A percentile compares a stretch with the other conserved stretches of the same genome.
These are phyloP conservation scores for Camelina hispida DNA, from an alignment of 345 rosid genomes.

Conservation along the genomic window DNA sequence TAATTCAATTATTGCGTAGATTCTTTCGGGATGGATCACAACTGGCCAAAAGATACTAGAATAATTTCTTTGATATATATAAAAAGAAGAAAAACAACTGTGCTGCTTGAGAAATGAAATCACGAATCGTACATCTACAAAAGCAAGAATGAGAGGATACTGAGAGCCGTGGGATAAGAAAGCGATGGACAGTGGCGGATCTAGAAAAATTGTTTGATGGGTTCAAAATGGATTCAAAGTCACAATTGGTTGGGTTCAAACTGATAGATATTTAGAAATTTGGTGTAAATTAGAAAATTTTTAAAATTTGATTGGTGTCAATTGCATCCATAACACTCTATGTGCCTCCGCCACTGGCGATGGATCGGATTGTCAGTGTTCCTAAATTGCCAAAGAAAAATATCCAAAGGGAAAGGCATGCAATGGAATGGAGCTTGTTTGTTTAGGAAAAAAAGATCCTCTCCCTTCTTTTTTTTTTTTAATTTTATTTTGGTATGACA, in stretches of 20 bases:
- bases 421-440: not conserved
- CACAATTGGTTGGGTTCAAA: too few relatives aligned
- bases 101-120: not conserved
- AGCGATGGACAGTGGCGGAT: too few relatives aligned
- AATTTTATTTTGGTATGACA: not conserved
- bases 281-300: too few relatives aligned
- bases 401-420: constrained; percentile 25
- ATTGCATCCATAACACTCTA: too few relatives aligned
- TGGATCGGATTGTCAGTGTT: constrained; percentile 21
- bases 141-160: constrained; percentile 2
- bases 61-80: not conserved
- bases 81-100: not conserved
- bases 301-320: too few relatives aligned
- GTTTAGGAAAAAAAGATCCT: not conserved
- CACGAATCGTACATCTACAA: not conserved
- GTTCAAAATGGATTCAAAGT: too few relatives aligned
- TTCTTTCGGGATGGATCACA: too few relatives aligned
- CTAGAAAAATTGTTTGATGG: too few relatives aligned
- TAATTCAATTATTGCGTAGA: too few relatives aligned
- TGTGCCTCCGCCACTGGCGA: too few relatives aligned
- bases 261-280: too few relatives aligned
- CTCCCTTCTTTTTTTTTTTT: not conserved
- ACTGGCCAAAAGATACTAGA: not conserved
- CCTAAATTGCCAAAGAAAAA: constrained; percentile 24
- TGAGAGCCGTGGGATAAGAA: constrained; percentile 31